Evolutionary conservation across 2,329 filamentous ascomycete genomes (phyloP).

Genomic region (Huntiella moniliformis): DNA sequence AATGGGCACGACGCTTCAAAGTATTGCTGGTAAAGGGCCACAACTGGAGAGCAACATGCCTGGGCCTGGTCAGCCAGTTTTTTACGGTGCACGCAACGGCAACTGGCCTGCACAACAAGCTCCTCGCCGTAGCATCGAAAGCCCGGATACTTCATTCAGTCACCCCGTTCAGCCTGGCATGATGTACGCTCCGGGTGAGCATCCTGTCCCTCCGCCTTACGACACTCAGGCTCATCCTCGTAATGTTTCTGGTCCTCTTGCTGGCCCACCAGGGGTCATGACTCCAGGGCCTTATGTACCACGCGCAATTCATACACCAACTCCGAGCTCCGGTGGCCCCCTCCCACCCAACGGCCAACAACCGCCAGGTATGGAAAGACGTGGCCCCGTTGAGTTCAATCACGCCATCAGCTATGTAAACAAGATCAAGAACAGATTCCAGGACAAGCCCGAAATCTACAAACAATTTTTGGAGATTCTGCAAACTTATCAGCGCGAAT

Average conservation of each 20-base stretch:
- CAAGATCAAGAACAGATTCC: slow-evolving; percentile 99
- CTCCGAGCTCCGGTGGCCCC: slow-evolving; percentile 35
- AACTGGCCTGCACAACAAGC: slow-evolving; percentile 32
- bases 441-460: slow-evolving; percentile 93
- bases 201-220: slow-evolving; percentile 14
- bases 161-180: slow-evolving; percentile 29
- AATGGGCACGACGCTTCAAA: slow-evolving; percentile 88
- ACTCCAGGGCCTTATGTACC: slow-evolving; percentile 23
- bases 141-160: slow-evolving; percentile 43
- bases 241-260: slow-evolving; percentile 12
- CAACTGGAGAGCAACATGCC: slow-evolving; percentile 26
- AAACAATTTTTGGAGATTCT: slow-evolving; percentile 97
- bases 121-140: slow-evolving; percentile 34
- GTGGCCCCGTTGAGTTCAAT: slow-evolving; percentile 94
- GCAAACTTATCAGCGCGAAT: slow-evolving; percentile 94
- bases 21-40: slow-evolving; percentile 42
- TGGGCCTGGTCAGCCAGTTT: slow-evolving; percentile 22
- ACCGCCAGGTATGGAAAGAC: slow-evolving; percentile 54
- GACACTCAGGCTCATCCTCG: slow-evolving; percentile 18
- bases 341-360: slow-evolving; percentile 41
- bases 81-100: slow-evolving; percentile 28
- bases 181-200: slow-evolving; percentile 23
- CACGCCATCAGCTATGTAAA: slow-evolving; percentile 99
- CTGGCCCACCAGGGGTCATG: slow-evolving; percentile 10
- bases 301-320: slow-evolving; percentile 39